Evolutionary conservation across 352 stramenopile species (phyloP).

Genomic region (Globisporangium nodosum): DNA sequence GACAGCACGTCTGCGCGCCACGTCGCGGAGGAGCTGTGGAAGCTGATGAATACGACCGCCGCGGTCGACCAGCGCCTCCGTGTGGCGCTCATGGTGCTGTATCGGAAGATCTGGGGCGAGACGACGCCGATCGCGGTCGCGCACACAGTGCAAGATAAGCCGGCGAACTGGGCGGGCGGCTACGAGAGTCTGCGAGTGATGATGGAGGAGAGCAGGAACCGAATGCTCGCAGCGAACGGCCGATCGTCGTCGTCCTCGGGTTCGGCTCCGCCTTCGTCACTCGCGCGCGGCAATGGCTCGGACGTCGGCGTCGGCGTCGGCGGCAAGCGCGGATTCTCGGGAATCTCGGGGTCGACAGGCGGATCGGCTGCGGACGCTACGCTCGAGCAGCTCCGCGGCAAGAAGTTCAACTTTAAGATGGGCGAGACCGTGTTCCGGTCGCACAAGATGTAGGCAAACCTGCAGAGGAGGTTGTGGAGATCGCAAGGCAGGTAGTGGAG

Average conservation of each 20-base stretch:
- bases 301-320: constrained; percentile 23
- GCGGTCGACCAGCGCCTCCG: constrained; percentile 68
- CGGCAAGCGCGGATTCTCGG: constrained; percentile 26
- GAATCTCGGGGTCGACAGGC: constrained; percentile 1
- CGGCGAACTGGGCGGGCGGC: constrained; percentile 66
- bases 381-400: constrained; percentile 74
- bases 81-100: constrained; percentile 70
- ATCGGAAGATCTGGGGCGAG: constrained; percentile 78
- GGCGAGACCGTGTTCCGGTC: constrained; percentile 71
- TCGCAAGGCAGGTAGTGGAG: not conserved
- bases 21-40: constrained; percentile 66
- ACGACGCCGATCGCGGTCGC: constrained; percentile 73
- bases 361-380: constrained; percentile 21
- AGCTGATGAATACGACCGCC: constrained; percentile 60
- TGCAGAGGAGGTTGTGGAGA: not conserved
- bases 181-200: constrained; percentile 78
- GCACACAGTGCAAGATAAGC: constrained; percentile 80
- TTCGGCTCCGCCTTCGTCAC: not conserved
- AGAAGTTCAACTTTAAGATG: constrained; percentile 87
- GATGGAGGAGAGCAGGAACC: constrained; percentile 83
- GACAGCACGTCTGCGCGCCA: constrained; percentile 68
- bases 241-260: not conserved
- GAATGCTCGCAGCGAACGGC: constrained; percentile 25
- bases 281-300: constrained; percentile 10
- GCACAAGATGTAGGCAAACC: constrained; percentile 53